Conservation (phyloP, 495 filamentous ascomycete genomes). For the Neurospora sp. region DNA sequence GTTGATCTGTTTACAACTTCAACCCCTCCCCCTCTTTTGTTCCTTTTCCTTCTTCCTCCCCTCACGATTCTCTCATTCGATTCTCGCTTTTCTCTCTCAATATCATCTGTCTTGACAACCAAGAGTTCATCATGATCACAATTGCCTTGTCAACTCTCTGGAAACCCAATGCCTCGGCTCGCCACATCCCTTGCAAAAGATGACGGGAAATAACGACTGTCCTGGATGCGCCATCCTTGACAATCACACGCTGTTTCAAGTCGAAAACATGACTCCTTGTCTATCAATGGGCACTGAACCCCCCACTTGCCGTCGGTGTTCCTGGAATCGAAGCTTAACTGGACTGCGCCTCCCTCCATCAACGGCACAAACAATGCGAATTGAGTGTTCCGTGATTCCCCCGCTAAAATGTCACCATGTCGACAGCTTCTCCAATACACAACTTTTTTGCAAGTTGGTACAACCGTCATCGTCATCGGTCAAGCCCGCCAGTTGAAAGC, state of each 20-base stretch:
- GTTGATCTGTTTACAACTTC: background rate
- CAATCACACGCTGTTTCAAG: background rate
- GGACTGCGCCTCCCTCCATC: background rate
- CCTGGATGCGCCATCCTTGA: background rate
- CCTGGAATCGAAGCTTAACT: background rate
- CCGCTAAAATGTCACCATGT: background rate
- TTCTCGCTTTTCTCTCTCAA: background rate
- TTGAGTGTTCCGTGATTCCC: background rate
- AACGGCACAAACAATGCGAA: background rate
- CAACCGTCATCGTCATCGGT: background rate
- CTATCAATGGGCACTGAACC: background rate
- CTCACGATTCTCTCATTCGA: background rate
- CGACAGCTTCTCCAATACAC: background rate
- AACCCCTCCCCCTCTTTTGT: background rate
- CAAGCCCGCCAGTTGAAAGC: background rate
- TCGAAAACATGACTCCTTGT: background rate
- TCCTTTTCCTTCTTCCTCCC: too few species aligned
- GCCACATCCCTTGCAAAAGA: background rate
- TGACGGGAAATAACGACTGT: background rate
- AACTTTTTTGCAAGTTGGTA: background rate
- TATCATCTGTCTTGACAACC: background rate
- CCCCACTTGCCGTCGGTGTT: background rate
- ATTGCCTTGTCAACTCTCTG: background rate
- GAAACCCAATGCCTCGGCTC: background rate
- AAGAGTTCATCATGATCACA: background rate